phyloP scores from a whole-genome alignment of 768 basidiomycete genomes.

The Rubroboletus pulcherrimus region DNA sequence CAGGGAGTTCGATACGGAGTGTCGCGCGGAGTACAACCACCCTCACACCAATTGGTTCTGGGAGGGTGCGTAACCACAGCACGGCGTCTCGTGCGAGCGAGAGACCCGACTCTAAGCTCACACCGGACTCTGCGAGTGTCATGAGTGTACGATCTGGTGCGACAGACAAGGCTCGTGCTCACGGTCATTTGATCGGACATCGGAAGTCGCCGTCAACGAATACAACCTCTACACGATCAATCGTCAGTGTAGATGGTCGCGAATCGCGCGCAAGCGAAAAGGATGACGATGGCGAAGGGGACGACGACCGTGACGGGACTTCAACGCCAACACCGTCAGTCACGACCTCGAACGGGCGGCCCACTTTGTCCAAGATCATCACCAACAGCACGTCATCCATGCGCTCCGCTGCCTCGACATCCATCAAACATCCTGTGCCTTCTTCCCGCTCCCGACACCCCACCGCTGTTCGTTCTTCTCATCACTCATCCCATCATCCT shows the following conservation, averaged over 20 bases:
- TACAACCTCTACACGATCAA: slow-evolving; percentile 6
- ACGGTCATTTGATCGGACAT: slow-evolving; percentile 14
- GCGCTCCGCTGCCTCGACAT: slow-evolving; percentile 17
- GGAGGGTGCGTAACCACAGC: slow-evolving; percentile 25
- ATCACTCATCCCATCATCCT: slow-evolving; percentile 15
- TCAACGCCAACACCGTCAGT: slow-evolving; percentile 16
- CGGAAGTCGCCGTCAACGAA: slow-evolving; percentile 22
- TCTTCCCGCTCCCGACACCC: slow-evolving; percentile 19
- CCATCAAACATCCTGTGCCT: slow-evolving; percentile 14
- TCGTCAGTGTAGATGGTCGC: neutral
- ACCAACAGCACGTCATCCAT: slow-evolving; percentile 25
- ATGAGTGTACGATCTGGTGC: slow-evolving; percentile 24
- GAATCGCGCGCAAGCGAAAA: neutral
- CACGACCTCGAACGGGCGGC: slow-evolving; percentile 21
- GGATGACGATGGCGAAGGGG: slow-evolving; percentile 4
- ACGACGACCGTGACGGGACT: slow-evolving; percentile 9
- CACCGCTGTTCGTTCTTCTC: slow-evolving; percentile 26
- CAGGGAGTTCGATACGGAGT: slow-evolving; percentile 44
- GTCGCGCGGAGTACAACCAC: slow-evolving; percentile 40
- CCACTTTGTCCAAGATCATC: slow-evolving; percentile 25
- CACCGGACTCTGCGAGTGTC: slow-evolving; percentile 41
- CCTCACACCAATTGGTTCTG: slow-evolving; percentile 13
- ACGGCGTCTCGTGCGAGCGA: slow-evolving; percentile 28
- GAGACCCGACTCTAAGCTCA: slow-evolving; percentile 71
- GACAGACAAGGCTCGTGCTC: slow-evolving; percentile 23